Evolutionary conservation across 2,329 filamentous ascomycete species (phyloP).

Genomic region (Calonectria ilicicola): DNA sequence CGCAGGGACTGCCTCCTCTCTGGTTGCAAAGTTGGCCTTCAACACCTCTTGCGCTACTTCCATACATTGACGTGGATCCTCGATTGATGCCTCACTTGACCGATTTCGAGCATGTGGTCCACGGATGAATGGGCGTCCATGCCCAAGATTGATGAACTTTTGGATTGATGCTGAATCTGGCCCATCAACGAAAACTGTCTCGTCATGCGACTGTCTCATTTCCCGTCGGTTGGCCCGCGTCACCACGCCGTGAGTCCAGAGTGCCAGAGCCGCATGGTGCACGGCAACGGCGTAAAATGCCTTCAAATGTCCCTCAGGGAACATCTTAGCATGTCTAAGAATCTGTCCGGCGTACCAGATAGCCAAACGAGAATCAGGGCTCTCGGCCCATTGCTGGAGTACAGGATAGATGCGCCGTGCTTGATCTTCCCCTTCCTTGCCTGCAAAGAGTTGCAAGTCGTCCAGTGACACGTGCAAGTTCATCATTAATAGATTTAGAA

Average conservation of each 20-base stretch:
- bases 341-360: conserved; percentile 78
- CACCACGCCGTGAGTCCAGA: conserved; percentile 78
- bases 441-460: conserved; percentile 75
- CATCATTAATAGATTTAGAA: conserved; percentile 69
- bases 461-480: conserved; percentile 74
- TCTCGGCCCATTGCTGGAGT: conserved; percentile 70
- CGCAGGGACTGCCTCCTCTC: conserved; percentile 62
- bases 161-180: conserved; percentile 64
- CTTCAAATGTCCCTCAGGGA: conserved; percentile 66
- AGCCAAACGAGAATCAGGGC: conserved; percentile 66
- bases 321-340: conserved; percentile 67
- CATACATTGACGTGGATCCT: conserved; percentile 70
- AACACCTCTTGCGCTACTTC: conserved; percentile 68
- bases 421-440: conserved; percentile 75
- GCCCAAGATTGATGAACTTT: conserved; percentile 68
- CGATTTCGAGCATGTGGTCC: conserved; percentile 45
- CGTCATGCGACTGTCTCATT: conserved; percentile 48
- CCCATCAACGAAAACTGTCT: conserved; percentile 67
- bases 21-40: conserved; percentile 60
- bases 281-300: conserved; percentile 77
- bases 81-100: conserved; percentile 56
- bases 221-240: conserved; percentile 54
- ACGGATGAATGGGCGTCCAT: conserved; percentile 65
- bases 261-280: conserved; percentile 74
- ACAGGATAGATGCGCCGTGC: conserved; percentile 69